Base-by-base conservation (phyloP, 805 yeast genomes). In the Candida ipomoeae region DNA sequence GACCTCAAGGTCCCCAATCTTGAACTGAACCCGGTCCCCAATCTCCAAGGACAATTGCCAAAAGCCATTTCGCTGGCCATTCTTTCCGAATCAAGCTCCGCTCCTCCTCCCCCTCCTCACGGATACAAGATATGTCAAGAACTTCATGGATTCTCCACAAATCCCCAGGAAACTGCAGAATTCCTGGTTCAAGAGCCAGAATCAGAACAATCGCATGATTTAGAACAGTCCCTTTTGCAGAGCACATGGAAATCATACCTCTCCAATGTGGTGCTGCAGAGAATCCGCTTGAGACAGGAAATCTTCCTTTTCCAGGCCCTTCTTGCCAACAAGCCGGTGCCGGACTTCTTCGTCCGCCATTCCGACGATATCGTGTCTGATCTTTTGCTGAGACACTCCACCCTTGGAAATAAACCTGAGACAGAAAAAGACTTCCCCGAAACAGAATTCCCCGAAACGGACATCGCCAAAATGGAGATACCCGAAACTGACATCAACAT, bases 211-310 rank as follows among this genome's bases (percentile, higher is more conserved):
- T 26, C 5, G 1, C 29, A 8, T 26, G 29, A 26, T 26, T 26
- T 11, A 8, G 34, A 49, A 11, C 38, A 33, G 18, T 37, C 20
- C 13, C 40, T 15, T 44, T 40, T 47, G 14, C 46, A 50, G 17
- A 33, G 23, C n/a, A 50, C 60, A 2, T 73, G 78, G 78, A 63
- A 60, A 40, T 59, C 51, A 18, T 73, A 73, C 53, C 64, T 73
- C 46, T 46, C 59, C 42, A 58, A 62, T 42, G 76, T 73, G 5
- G 50, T 72, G n/a, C 59, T 61, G 31, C 70, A 66, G 56, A 54
- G 78, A 29, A 71, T 73, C 43, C 66, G 66, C 50, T 60, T 73
- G 45, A 60, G 77, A 40, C 77, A 71, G 53, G 78, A 73, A 49
- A 71, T 73, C 50, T 60, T 55, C 31, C 52, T 64, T 45, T 73